phyloP scores from a whole-genome alignment of 2,329 filamentous ascomycete species.

The Verticillium zaregamsianum region DNA sequence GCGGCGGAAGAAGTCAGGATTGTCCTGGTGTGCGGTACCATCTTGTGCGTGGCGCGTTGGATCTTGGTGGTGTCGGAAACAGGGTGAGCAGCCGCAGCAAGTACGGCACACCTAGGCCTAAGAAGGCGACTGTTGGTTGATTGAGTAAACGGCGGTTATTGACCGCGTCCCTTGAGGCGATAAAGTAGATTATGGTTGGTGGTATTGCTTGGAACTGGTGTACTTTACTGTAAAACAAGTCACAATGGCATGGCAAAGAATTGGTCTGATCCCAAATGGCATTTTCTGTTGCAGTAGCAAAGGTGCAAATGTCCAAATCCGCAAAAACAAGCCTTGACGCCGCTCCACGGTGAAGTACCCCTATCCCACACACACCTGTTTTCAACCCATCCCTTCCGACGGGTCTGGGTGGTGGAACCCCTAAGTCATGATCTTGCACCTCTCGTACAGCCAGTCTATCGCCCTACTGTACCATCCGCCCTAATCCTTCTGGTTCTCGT shows the following conservation, averaged over 20 bases:
- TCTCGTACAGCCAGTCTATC: background rate
- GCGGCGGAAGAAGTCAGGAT: constrained; percentile 90
- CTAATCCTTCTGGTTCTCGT: constrained; percentile 64
- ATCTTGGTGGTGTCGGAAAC: constrained; percentile 89
- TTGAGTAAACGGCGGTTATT: background rate
- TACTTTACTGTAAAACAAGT: constrained; percentile 3
- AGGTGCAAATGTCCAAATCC: background rate
- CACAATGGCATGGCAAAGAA: constrained; percentile 4
- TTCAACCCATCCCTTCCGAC: background rate
- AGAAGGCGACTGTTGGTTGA: constrained; percentile 62
- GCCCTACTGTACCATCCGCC: background rate
- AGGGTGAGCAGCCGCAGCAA: constrained; percentile 85
- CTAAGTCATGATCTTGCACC: constrained; percentile 6
- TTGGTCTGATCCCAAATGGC: constrained; percentile 3
- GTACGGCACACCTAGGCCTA: constrained; percentile 98
- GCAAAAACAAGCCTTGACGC: constrained; percentile 11
- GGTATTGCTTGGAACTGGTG: constrained; percentile 1
- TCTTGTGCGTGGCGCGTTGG: constrained; percentile 83
- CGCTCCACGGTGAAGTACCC: constrained; percentile 7
- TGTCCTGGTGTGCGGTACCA: constrained; percentile 98
- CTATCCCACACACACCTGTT: background rate
- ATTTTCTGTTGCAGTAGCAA: constrained; percentile 3
- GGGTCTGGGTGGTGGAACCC: constrained; percentile 6
- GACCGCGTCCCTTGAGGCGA: background rate
- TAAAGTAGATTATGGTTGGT: background rate